A percentile compares a stretch with the other conserved stretches of the same genome.
Evolutionary conservation across 2,329 filamentous ascomycete genomes (phyloP).

Genomic region (Zalaria sp.): DNA sequence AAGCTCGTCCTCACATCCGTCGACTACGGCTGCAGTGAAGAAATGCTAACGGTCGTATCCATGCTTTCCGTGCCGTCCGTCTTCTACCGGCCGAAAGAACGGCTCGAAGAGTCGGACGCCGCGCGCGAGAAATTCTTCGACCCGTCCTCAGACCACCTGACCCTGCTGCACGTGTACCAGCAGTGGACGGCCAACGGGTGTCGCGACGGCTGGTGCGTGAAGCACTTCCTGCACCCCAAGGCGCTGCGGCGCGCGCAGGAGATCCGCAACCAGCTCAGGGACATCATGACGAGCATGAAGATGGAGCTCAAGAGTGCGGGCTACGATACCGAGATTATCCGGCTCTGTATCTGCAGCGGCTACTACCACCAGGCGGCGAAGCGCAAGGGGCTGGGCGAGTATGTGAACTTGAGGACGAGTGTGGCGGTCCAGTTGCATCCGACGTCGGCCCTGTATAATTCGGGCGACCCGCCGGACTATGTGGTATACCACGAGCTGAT

Average conservation of each 20-base stretch:
- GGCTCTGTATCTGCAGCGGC: constrained; percentile 91
- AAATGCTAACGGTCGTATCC: constrained; percentile 95
- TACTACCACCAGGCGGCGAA: constrained; percentile 98
- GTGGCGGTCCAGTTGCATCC: constrained; percentile 91
- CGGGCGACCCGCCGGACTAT: constrained; percentile 89
- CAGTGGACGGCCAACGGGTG: constrained; percentile 89
- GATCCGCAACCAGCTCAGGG: constrained; percentile 81
- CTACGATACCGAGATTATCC: constrained; percentile 91
- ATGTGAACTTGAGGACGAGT: constrained; percentile 88
- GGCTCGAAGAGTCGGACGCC: constrained; percentile 89
- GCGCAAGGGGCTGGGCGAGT: constrained; percentile 92
- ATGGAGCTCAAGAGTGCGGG: constrained; percentile 80
- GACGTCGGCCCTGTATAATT: constrained; percentile 81
- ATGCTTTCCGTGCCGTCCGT: constrained; percentile 96
- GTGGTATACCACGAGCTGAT: constrained; percentile 97
- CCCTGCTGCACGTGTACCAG: constrained; percentile 85
- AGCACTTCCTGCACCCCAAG: constrained; percentile 93
- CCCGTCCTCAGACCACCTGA: constrained; percentile 91
- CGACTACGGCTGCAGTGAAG: constrained; percentile 76
- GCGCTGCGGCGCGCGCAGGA: constrained; percentile 82
- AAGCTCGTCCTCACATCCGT: constrained; percentile 88
- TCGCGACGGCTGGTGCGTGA: constrained; percentile 81
- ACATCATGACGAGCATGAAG: constrained; percentile 90
- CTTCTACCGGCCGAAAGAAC: constrained; percentile 93
- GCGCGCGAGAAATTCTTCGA: constrained; percentile 98